phyloP scores from a whole-genome alignment of 805 yeast genomes.

The Diddensiella caesifluorescens region DNA sequence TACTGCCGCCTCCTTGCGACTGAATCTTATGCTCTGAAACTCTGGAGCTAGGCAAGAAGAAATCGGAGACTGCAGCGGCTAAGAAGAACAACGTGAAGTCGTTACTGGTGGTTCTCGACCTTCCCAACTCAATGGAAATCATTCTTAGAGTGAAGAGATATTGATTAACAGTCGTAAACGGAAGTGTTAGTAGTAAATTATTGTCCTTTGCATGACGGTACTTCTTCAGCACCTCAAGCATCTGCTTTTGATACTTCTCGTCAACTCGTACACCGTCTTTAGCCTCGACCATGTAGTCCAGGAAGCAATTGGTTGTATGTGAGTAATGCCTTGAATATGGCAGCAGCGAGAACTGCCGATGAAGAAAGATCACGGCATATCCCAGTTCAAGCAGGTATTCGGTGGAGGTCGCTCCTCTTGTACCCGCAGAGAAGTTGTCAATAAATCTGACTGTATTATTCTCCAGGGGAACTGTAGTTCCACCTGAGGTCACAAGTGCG shows the following conservation, averaged over 20 bases:
- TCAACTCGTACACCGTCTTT: constrained; percentile 48
- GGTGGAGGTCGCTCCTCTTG: constrained; percentile 94
- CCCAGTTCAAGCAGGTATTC: constrained; percentile 82
- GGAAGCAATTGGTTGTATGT: constrained; percentile 75
- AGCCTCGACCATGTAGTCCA: constrained; percentile 67
- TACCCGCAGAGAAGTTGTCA: constrained; percentile 96
- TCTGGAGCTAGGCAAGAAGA: constrained; percentile 79
- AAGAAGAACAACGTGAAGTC: constrained; percentile 67
- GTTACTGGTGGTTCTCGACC: constrained; percentile 3
- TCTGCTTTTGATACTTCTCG: constrained; percentile 51
- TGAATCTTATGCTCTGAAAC: constrained; percentile 95
- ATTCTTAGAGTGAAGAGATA: constrained; percentile 77
- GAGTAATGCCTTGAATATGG: constrained; percentile 89
- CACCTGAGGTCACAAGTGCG: constrained; percentile 90
- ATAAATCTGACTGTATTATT: constrained; percentile 95
- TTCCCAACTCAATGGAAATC: constrained; percentile 56
- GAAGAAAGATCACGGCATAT: constrained; percentile 88
- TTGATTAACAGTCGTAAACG: constrained; percentile 93
- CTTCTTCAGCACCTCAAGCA: constrained; percentile 56
- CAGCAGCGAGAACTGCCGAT: constrained; percentile 83
- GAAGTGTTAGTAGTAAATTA: constrained; percentile 59
- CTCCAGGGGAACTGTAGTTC: constrained; percentile 96
- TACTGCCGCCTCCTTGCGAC: constrained; percentile 63
- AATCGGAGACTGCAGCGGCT: constrained; percentile 98
- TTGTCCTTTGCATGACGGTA: constrained; percentile 43